A percentile compares a stretch with the other conserved stretches of the same genome.
phyloP scores from a whole-genome alignment of 768 basidiomycete genomes.

The Suillus placidus region DNA sequence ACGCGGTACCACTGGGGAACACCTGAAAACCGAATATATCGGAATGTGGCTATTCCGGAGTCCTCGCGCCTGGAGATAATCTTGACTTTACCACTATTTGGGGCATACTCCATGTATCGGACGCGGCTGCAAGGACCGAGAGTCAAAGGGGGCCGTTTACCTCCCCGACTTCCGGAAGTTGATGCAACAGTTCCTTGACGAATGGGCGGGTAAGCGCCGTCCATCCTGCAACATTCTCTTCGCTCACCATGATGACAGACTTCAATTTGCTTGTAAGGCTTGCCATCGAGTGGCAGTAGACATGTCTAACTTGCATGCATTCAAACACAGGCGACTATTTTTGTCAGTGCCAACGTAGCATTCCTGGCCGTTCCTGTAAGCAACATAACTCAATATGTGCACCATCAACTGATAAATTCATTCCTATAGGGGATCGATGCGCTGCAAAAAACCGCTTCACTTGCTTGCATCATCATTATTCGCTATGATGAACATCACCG shows the following conservation, averaged over 20 bases:
- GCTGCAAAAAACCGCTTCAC: conserved; percentile 18
- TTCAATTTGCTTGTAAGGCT: conserved; percentile 22
- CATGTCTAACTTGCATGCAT: neutral
- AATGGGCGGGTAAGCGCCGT: conserved; percentile 28
- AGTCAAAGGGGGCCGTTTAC: no score
- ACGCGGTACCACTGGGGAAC: conserved; percentile 19
- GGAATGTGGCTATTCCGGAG: conserved; percentile 12
- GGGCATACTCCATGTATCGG: conserved; percentile 25
- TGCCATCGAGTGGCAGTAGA: neutral
- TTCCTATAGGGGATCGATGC: neutral
- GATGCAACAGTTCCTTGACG: conserved; percentile 23
- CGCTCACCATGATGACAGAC: conserved; percentile 13
- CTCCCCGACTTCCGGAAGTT: no score
- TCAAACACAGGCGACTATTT: no score
- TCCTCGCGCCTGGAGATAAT: conserved; percentile 18
- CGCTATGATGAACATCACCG: conserved; percentile 20
- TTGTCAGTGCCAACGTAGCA: no score
- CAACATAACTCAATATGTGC: neutral
- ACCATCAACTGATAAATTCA: neutral
- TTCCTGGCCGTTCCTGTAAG: no score
- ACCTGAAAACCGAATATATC: conserved; percentile 11
- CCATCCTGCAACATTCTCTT: neutral
- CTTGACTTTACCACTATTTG: conserved; percentile 21
- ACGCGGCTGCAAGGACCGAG: conserved; percentile 15
- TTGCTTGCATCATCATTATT: conserved; percentile 20